A percentile compares a stretch with the other conserved stretches of the same genome.
These are phyloP conservation scores for Aquanectria penicillioides DNA, from an alignment of 2,329 filamentous ascomycete species.

Conservation along the genomic window DNA sequence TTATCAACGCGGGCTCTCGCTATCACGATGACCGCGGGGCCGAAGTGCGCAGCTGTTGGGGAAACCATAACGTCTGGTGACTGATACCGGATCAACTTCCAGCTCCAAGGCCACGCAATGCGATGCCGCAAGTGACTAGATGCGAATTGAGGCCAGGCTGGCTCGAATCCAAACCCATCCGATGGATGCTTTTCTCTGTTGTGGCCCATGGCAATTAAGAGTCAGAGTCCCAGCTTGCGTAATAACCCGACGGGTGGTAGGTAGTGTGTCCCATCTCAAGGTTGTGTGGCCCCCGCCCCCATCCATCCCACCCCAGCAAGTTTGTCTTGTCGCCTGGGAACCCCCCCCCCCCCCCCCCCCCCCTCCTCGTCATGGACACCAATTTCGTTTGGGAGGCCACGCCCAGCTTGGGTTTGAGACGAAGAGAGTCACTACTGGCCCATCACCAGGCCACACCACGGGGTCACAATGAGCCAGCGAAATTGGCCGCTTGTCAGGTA, in stretches of 20 bases:
- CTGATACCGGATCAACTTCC: too few species aligned
- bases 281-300: background rate
- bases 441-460: conserved; percentile 11
- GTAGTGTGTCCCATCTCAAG: conserved; percentile 8
- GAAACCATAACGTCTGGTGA: conserved; percentile 7
- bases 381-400: conserved; percentile 7
- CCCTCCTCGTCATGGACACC: background rate
- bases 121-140: background rate
- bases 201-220: background rate
- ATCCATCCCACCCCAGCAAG: too few species aligned
- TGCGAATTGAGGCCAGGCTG: conserved; percentile 24
- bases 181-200: too few species aligned
- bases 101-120: background rate
- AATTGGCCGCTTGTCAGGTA: background rate
- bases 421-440: conserved; percentile 11
- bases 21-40: background rate
- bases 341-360: too few species aligned
- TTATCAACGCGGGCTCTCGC: background rate
- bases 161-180: conserved; percentile 1
- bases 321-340: conserved; percentile 7
- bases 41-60: conserved; percentile 19
- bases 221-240: conserved; percentile 40
- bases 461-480: conserved; percentile 1
- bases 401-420: conserved; percentile 6
- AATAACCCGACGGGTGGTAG: conserved; percentile 15